Conservation (phyloP, 352 stramenopile genomes). For the Pythium dissotocum region DNA sequence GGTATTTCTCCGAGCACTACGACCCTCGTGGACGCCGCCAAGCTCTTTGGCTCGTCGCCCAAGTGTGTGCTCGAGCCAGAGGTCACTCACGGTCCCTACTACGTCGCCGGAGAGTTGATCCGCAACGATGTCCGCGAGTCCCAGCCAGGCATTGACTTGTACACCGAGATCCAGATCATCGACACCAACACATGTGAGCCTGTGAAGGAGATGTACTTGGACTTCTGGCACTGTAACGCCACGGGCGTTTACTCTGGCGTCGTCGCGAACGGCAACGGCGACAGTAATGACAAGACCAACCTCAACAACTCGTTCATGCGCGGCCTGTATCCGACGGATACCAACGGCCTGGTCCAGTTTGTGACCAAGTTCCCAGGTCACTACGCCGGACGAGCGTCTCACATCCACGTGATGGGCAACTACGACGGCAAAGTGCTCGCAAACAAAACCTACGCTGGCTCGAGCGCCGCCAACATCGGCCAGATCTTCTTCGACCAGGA, state of each 20-base stretch:
- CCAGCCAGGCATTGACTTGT: constrained; percentile 18
- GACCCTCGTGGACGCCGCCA: background rate
- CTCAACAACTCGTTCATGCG: constrained; percentile 15
- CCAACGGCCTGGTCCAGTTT: constrained; percentile 22
- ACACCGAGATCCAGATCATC: constrained; percentile 18
- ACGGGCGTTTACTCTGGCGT: constrained; percentile 25
- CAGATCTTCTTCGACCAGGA: constrained; percentile 26
- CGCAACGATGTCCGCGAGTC: constrained; percentile 17
- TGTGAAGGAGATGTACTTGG: constrained; percentile 11
- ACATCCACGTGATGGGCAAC: constrained; percentile 21
- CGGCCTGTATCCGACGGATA: constrained; percentile 13
- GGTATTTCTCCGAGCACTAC: background rate
- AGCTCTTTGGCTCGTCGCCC: background rate
- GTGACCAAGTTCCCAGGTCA: constrained; percentile 24
- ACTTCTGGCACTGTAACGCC: constrained; percentile 27
- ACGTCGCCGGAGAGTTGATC: constrained; percentile 18
- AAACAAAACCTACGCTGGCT: constrained; percentile 19
- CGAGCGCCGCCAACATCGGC: constrained; percentile 14
- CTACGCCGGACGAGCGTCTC: constrained; percentile 13
- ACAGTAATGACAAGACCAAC: constrained; percentile 15
- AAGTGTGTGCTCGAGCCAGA: constrained; percentile 14
- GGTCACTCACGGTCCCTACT: constrained; percentile 18
- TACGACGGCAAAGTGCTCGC: constrained; percentile 12
- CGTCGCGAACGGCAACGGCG: constrained; percentile 11
- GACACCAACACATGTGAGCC: constrained; percentile 20